phyloP scores from a whole-genome alignment of 2,329 filamentous ascomycete species.

The Uncinocarpus reesii region DNA sequence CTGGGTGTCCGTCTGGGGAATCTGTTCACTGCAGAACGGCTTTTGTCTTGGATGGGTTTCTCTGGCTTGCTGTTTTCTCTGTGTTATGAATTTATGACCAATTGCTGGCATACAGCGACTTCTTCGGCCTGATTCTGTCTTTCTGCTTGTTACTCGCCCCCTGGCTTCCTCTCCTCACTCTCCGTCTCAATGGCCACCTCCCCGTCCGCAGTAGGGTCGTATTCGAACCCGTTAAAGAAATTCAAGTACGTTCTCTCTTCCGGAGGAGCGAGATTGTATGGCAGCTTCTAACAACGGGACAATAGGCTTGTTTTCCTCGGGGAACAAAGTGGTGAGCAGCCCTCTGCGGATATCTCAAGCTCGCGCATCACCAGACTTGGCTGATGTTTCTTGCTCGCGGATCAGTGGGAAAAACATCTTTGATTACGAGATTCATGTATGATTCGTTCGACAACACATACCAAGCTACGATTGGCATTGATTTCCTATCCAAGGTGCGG shows the following conservation, averaged over 20 bases:
- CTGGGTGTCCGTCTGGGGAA: neutral
- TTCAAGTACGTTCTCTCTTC: conserved; percentile 66
- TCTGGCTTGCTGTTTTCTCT: neutral
- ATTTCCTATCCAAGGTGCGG: conserved; percentile 90
- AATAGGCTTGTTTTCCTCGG: conserved; percentile 86
- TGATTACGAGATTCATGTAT: conserved; percentile 99
- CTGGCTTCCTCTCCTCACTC: conserved; percentile 8
- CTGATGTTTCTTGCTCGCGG: conserved; percentile 18
- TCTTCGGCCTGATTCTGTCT: neutral
- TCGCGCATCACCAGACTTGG: conserved; percentile 8
- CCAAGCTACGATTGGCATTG: conserved; percentile 97
- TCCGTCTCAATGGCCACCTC: conserved; percentile 75
- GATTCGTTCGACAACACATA: conserved; percentile 99
- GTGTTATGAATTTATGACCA: conserved; percentile 12
- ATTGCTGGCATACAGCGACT: neutral
- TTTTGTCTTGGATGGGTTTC: neutral
- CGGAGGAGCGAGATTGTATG: neutral
- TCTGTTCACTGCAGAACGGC: neutral
- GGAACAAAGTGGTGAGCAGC: conserved; percentile 84
- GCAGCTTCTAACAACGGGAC: neutral
- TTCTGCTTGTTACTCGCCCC: neutral
- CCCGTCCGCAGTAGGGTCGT: conserved; percentile 65
- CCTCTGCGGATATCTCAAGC: conserved; percentile 6
- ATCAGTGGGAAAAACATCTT: conserved; percentile 90
- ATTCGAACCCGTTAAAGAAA: conserved; percentile 99